Conservation (phyloP, 352 stramenopile genomes). For the Phytophthora uliginosa region DNA sequence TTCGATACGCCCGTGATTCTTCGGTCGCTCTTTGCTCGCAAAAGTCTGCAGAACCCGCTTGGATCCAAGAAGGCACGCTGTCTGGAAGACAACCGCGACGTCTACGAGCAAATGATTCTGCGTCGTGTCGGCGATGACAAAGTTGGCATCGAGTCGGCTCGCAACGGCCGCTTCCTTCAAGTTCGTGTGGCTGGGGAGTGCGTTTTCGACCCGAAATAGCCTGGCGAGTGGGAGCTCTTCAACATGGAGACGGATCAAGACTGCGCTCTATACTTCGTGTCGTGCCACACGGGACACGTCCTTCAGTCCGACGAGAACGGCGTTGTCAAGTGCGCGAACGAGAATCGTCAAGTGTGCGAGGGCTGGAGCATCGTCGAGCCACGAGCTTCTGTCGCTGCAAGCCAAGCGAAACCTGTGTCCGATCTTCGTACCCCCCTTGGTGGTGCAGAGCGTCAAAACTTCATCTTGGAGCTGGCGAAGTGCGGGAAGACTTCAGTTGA, state of each 20-base stretch:
- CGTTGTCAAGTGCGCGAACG: constrained; percentile 33
- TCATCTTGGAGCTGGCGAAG: constrained; percentile 40
- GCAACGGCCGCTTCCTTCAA: constrained; percentile 40
- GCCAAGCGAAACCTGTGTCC: neutral
- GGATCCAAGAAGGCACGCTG: constrained; percentile 49
- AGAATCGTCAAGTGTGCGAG: constrained; percentile 27
- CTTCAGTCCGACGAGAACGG: constrained; percentile 32
- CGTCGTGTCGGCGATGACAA: constrained; percentile 41
- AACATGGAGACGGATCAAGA: constrained; percentile 41
- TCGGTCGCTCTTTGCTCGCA: constrained; percentile 25
- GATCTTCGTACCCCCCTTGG: constrained; percentile 8
- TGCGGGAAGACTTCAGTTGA: constrained; percentile 35
- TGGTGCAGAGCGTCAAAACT: constrained; percentile 21
- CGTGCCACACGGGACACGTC: constrained; percentile 35
- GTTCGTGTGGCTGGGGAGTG: constrained; percentile 37
- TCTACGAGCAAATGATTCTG: constrained; percentile 42
- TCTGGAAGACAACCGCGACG: constrained; percentile 32
- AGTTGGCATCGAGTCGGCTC: constrained; percentile 38
- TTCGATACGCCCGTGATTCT: constrained; percentile 43
- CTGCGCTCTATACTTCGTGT: constrained; percentile 43
- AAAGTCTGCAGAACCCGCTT: constrained; percentile 41
- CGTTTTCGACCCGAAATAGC: constrained; percentile 39
- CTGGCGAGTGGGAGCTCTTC: constrained; percentile 43
- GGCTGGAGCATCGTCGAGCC: constrained; percentile 41
- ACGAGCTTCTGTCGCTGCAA: neutral